phyloP scores from a whole-genome alignment of 805 yeast species.

The Saccharomycopsis fibuligera region DNA sequence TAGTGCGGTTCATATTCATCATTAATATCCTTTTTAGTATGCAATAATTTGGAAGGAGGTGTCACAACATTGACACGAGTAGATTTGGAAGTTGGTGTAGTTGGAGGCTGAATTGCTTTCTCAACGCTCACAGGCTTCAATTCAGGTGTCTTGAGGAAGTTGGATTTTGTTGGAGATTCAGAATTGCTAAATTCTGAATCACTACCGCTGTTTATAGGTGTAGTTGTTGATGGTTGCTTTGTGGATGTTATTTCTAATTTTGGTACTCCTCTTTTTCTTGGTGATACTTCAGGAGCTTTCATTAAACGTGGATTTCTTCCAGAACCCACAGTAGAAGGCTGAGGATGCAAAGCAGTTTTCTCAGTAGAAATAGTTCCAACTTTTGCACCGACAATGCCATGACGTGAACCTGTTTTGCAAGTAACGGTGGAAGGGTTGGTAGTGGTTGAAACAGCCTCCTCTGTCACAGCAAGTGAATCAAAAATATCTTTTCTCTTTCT shows the following conservation, averaged over 20 bases:
- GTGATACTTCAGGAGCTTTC: not conserved
- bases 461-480: slow-evolving; percentile 8
- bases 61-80: slow-evolving; percentile 1
- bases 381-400: not conserved
- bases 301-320: not conserved
- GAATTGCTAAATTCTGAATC: not conserved
- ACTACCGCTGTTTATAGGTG: too few species aligned
- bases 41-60: slow-evolving; percentile 5
- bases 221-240: too few species aligned
- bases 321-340: not conserved
- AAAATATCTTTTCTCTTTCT: slow-evolving; percentile 16
- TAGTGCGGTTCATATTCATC: slow-evolving; percentile 12
- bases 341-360: not conserved
- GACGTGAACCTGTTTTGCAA: too few species aligned
- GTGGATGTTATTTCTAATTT: too few species aligned
- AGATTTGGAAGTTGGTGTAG: not conserved
- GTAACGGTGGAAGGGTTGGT: too few species aligned
- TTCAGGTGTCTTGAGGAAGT: not conserved
- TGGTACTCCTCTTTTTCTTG: not conserved
- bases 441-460: not conserved
- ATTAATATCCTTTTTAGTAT: not conserved
- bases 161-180: not conserved
- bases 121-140: too few species aligned
- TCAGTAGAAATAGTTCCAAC: not conserved
- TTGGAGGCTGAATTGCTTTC: too few species aligned